Evolutionary conservation across 352 stramenopile genomes (phyloP).

Genomic region (Phytophthora hibernalis): DNA sequence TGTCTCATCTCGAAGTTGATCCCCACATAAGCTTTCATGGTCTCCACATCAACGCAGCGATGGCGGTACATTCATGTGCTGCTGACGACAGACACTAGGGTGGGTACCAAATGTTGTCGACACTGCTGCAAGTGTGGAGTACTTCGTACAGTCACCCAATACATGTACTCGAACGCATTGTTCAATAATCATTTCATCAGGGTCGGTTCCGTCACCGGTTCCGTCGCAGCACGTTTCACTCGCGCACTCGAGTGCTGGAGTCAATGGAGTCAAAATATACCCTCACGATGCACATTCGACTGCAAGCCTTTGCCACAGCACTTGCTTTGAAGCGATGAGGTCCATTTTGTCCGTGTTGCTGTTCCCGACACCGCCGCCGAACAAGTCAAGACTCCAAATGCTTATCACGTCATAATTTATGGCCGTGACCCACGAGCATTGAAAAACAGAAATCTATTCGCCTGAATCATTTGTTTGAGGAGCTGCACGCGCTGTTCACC

Average conservation of each 20-base stretch:
- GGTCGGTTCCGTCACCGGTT: conserved; percentile 9
- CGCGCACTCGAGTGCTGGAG: conserved; percentile 11
- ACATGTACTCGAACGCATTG: conserved; percentile 15
- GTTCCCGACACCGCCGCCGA: neutral
- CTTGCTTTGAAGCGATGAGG: conserved; percentile 13
- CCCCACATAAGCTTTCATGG: conserved; percentile 20
- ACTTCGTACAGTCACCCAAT: neutral
- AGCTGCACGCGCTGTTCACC: too few relatives aligned
- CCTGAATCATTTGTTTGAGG: too few relatives aligned
- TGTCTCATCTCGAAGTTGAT: conserved; percentile 18
- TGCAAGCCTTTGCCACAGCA: neutral
- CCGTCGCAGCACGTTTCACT: conserved; percentile 19
- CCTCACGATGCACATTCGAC: conserved; percentile 5
- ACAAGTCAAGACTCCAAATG: neutral
- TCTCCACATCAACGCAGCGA: conserved; percentile 32
- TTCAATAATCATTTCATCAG: conserved; percentile 20
- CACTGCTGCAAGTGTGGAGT: conserved; percentile 37
- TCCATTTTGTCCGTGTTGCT: neutral
- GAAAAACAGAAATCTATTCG: too few relatives aligned
- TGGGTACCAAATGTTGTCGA: conserved; percentile 40
- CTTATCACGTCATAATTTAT: too few relatives aligned
- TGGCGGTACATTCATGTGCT: neutral
- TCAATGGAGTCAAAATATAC: conserved; percentile 1
- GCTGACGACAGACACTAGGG: too few relatives aligned
- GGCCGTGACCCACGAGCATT: too few relatives aligned